Evolutionary conservation across 1,139 yeast species (phyloP).

Genomic region (Zhuliangozyma parablackwelliae): DNA sequence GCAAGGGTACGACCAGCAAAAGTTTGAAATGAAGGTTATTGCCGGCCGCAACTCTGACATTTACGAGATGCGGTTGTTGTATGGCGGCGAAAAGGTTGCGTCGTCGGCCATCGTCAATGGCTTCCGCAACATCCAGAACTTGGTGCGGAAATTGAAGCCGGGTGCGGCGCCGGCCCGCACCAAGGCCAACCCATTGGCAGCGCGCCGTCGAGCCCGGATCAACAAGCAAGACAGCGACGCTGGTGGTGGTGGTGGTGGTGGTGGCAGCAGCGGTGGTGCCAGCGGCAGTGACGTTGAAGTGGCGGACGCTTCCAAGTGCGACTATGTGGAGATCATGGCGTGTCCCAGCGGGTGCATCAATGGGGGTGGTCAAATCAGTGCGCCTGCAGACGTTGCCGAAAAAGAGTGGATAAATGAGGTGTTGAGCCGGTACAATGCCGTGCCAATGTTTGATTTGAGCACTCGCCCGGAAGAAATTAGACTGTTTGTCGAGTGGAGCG

Average conservation of each 20-base stretch:
- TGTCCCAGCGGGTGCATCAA: slow-evolving; percentile 97
- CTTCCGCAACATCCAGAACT: slow-evolving; percentile 87
- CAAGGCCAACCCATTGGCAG: slow-evolving; percentile 36
- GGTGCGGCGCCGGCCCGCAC: slow-evolving; percentile 11
- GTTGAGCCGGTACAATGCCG: slow-evolving; percentile 24
- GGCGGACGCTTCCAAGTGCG: slow-evolving; percentile 66
- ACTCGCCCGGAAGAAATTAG: slow-evolving; percentile 10
- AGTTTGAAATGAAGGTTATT: slow-evolving; percentile 22
- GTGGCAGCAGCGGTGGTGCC: slow-evolving; percentile 14
- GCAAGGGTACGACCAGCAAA: slow-evolving; percentile 13
- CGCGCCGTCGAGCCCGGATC: slow-evolving; percentile 37
- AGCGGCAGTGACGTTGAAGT: slow-evolving; percentile 20
- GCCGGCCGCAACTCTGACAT: slow-evolving; percentile 77
- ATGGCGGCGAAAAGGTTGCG: slow-evolving; percentile 40
- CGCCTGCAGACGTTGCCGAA: slow-evolving; percentile 31
- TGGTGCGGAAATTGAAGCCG: slow-evolving; percentile 76
- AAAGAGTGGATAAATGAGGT: slow-evolving; percentile 42
- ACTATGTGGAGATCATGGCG: slow-evolving; percentile 94
- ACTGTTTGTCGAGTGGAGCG: slow-evolving; percentile 25
- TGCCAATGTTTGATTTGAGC: slow-evolving; percentile 18
- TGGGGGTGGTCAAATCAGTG: slow-evolving; percentile 88
- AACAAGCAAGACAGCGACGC: background rate
- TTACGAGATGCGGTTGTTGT: slow-evolving; percentile 56
- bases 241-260: slow-evolving; percentile 20
- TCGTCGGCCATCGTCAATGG: slow-evolving; percentile 83